Percentiles rank a stretch among this genome's conserved stretches.
phyloP scores from a whole-genome alignment of 495 filamentous ascomycete species.

The Filosporella fistucella region DNA sequence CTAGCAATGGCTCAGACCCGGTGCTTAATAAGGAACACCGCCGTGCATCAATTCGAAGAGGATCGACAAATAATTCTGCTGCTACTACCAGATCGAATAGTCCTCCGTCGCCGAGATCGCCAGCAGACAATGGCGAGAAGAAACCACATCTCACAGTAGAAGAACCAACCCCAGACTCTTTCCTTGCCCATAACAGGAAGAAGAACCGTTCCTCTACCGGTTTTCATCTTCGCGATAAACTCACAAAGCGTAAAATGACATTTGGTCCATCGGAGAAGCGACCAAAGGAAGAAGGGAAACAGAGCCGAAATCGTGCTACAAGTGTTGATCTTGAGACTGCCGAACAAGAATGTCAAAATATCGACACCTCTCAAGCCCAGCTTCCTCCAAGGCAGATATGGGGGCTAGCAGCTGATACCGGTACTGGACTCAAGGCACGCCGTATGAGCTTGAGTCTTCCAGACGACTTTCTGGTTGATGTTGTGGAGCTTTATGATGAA shows the following conservation, averaged over 20 bases:
- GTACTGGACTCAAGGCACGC: slow-evolving; percentile 62
- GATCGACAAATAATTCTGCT: slow-evolving; percentile 39
- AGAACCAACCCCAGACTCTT: slow-evolving; percentile 35
- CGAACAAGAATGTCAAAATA: too few species aligned
- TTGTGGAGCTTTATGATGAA: slow-evolving; percentile 54
- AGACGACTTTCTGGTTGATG: slow-evolving; percentile 59
- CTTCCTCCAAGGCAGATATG: slow-evolving; percentile 28
- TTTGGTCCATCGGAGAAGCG: slow-evolving; percentile 25
- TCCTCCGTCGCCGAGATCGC: slow-evolving; percentile 46
- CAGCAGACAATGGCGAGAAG: slow-evolving; percentile 28
- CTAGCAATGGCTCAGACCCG: slow-evolving; percentile 28
- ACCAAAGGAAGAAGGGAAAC: not conserved
- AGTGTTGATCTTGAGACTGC: slow-evolving; percentile 20
- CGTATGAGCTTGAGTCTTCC: slow-evolving; percentile 58
- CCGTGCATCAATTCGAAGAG: slow-evolving; percentile 12
- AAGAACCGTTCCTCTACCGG: slow-evolving; percentile 46
- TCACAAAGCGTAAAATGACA: slow-evolving; percentile 25
- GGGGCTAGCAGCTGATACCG: slow-evolving; percentile 51
- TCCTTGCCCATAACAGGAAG: slow-evolving; percentile 33
- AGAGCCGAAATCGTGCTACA: slow-evolving; percentile 16
- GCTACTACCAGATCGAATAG: slow-evolving; percentile 46
- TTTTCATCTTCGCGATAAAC: slow-evolving; percentile 35
- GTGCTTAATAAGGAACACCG: slow-evolving; percentile 25
- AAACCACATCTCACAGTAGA: slow-evolving; percentile 27
- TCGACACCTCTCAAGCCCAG: not conserved